Percentiles rank a stretch among this genome's conserved stretches.
These are phyloP conservation scores for Phialophora expanda DNA, from an alignment of 2,329 filamentous ascomycete genomes.

Conservation along the genomic window DNA sequence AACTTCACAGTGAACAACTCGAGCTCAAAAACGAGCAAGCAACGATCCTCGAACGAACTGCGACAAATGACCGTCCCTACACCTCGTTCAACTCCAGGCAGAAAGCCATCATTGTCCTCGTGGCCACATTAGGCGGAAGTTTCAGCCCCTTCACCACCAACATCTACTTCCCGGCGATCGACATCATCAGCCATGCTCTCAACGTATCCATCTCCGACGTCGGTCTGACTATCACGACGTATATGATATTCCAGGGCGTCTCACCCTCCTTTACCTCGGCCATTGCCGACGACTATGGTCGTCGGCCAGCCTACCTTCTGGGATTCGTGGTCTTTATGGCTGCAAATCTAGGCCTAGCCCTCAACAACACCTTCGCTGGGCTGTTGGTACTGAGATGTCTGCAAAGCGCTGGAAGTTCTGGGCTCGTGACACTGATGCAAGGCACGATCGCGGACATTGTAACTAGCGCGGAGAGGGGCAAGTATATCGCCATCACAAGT, in stretches of 20 bases:
- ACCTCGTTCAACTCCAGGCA: slow-evolving; percentile 13
- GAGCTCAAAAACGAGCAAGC: background rate
- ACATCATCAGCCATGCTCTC: slow-evolving; percentile 13
- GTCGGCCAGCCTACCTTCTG: slow-evolving; percentile 57
- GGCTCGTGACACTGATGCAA: slow-evolving; percentile 48
- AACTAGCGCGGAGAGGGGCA: slow-evolving; percentile 49
- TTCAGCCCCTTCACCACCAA: slow-evolving; percentile 58
- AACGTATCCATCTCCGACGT: slow-evolving; percentile 17
- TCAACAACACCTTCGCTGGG: slow-evolving; percentile 46
- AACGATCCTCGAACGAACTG: background rate
- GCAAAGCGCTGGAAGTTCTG: slow-evolving; percentile 51
- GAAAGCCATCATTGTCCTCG: slow-evolving; percentile 19
- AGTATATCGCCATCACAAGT: slow-evolving; percentile 48
- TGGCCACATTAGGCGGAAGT: slow-evolving; percentile 19
- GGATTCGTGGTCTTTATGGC: slow-evolving; percentile 52
- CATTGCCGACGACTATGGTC: slow-evolving; percentile 56
- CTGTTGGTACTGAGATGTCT: slow-evolving; percentile 49
- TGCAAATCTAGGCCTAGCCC: slow-evolving; percentile 49
- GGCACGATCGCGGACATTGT: slow-evolving; percentile 51
- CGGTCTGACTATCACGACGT: slow-evolving; percentile 43
- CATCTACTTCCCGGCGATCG: slow-evolving; percentile 46
- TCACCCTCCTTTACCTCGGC: slow-evolving; percentile 58
- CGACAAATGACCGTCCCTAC: slow-evolving; percentile 15
- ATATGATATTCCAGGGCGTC: slow-evolving; percentile 59
- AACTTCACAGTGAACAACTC: background rate